These are phyloP conservation scores for Jackrogersella minutella DNA, from an alignment of 495 filamentous ascomycete genomes.

Conservation along the genomic window DNA sequence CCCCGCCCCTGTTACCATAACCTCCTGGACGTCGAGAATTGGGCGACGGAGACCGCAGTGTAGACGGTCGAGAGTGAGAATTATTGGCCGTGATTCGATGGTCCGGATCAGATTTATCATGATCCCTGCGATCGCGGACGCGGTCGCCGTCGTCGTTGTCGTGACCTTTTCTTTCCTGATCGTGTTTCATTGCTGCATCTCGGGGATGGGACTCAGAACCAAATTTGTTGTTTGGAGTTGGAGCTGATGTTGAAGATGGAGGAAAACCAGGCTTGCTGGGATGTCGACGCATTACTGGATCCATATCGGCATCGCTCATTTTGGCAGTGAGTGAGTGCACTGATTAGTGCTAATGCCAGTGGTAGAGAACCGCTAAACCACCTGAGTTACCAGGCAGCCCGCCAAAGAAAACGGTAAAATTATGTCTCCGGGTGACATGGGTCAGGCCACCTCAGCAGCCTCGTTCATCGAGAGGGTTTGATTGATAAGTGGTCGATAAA, in stretches of 20 bases:
- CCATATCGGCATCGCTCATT: conserved; percentile 44
- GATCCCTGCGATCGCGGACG: conserved; percentile 42
- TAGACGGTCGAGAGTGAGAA: conserved; percentile 32
- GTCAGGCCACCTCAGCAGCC: conserved; percentile 48
- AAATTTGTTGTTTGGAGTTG: conserved; percentile 30
- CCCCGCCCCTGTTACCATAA: conserved; percentile 27
- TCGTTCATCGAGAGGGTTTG: conserved; percentile 28
- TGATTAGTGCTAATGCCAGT: conserved; percentile 27
- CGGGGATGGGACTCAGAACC: conserved; percentile 25
- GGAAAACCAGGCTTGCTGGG: conserved; percentile 31
- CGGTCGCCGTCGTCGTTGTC: conserved; percentile 42
- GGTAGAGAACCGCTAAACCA: conserved; percentile 27
- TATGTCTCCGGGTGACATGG: conserved; percentile 43
- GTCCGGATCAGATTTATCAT: conserved; percentile 34
- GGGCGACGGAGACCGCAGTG: conserved; percentile 41
- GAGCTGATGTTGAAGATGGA: conserved; percentile 31
- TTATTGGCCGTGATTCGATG: conserved; percentile 32
- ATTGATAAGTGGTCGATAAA: conserved; percentile 28
- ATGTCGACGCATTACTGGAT: conserved; percentile 35
- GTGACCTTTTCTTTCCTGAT: conserved; percentile 33
- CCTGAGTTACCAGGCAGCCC: conserved; percentile 1
- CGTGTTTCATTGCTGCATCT: conserved; percentile 46
- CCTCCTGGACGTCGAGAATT: conserved; percentile 28
- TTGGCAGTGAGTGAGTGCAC: conserved; percentile 22
- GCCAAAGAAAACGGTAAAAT: conserved; percentile 40